These are phyloP conservation scores for Eucalyptus sp. DNA, from an alignment of 345 rosid genomes.

Conservation along the genomic window DNA sequence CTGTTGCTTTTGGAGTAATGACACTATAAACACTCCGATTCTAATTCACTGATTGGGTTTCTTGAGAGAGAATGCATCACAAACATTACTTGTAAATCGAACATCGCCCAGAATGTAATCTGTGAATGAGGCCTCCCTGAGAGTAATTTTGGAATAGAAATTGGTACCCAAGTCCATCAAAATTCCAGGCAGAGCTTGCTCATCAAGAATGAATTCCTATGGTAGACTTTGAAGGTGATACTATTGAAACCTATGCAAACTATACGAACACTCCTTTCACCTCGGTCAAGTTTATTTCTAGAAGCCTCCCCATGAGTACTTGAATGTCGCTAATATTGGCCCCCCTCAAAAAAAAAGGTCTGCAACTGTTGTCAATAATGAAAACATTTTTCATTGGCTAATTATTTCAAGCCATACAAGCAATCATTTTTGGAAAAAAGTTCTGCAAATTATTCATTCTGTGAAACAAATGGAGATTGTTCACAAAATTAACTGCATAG, in stretches of 20 bases:
- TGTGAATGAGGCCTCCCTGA: not conserved
- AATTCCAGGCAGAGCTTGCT: not conserved
- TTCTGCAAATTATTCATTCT: not conserved
- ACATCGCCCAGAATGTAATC: not conserved
- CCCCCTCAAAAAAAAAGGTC: not conserved
- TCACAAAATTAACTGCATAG: not conserved
- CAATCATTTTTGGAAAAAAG: not conserved
- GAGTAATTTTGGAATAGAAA: not conserved
- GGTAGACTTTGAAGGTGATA: not conserved
- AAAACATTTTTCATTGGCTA: not conserved
- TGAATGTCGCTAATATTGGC: not conserved
- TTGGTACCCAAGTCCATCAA: not conserved
- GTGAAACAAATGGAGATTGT: not conserved
- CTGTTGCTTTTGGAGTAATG: not conserved
- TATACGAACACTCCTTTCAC: not conserved
- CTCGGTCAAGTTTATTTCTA: not conserved
- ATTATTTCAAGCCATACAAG: not conserved
- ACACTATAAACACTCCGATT: not conserved
- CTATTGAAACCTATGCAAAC: not conserved
- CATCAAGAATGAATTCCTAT: not conserved
- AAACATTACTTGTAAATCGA: not conserved
- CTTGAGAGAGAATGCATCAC: not conserved
- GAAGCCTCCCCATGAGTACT: not conserved
- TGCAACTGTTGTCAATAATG: not conserved
- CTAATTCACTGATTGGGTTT: not conserved